Base-by-base conservation (phyloP, 495 filamentous ascomycete species). In the Penicillium goetzii region DNA sequence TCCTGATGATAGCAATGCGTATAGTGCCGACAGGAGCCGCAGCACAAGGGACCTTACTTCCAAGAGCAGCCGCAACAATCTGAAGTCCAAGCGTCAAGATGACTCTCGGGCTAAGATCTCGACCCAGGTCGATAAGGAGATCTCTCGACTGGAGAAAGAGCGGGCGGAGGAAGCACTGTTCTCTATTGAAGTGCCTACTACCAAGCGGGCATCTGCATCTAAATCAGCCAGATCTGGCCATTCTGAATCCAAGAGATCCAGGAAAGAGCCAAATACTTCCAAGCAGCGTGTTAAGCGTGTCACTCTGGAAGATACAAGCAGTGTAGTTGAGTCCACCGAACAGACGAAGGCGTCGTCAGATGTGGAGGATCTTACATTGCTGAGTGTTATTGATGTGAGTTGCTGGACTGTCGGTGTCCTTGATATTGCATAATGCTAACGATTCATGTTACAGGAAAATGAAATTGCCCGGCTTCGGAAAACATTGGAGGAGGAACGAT, bases 401-500 rank as follows among this genome's bases (percentile, higher is more conserved):
- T n/a, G 5, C 28, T 17, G 32, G 15, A 23, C 32, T 9, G 7
- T 11, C 26, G 28, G 10, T 7, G 5, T 61, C 12, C 23, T 10
- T 34, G 8, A 23, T 53, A 0, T 49, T 41, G 11, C 8, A 28
- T 23, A 30, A 15, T 50, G 30, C 45, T 68, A 62, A 66, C 36
- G 0, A 34, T 3, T 62, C 19, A 59, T 47, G 7, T 34, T 53
- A 7, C 49, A 80, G 78, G 75, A 77, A 68, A 69, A 76, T 58
- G 79, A 83, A 63, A 82, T 84, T 64, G 73, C 78, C 21, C 74
- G 77, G 56, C 69, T 84, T 19, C 77, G 82, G 47, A 83, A 77
- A 67, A 81, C 76, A 1, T 61, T 84, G 19, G 82, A 84, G 59
- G 77, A 82, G 49, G 82, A 84, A 60, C 74, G 82, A 55, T 49